Base-by-base conservation (phyloP, 768 basidiomycete genomes). In the Naematelia encephala region DNA sequence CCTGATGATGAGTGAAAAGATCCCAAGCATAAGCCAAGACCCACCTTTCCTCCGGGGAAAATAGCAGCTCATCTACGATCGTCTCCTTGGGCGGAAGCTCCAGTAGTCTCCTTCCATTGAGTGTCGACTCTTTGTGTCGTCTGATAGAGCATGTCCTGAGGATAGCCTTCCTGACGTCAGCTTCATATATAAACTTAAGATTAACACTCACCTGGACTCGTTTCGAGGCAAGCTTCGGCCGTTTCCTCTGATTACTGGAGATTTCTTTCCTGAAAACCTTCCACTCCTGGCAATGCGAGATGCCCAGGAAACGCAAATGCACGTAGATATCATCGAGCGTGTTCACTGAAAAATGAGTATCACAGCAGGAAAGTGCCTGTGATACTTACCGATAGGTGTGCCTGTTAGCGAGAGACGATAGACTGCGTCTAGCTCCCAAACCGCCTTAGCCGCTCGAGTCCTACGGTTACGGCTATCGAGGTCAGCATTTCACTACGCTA, bases 21-120 rank as follows among this genome's bases (percentile, higher is more conserved):
- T 43, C 56, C 13, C 10, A 23, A 39, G 58, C 25, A 29, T 23
- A n/a, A n/a, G n/a, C n/a, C n/a, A n/a, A 88, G n/a, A 88, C 81
- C 1, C 83, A 82, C 11, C 83, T 76, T 61, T 88, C 87, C 67
- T 87, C 86, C 22, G 77, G 61, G 0, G 82, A 78, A 67, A 89
- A 88, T 44, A 82, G 79, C 3, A 87, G 79, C 60, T 80, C 81
- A 28, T 80, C 72, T 1, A 87, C 75, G 0, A 80, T 74, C 5
- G 85, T 75, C 1, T 78, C 78, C 76, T 86, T 87, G 13, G 77
- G 69, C 3, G 86, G 86, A 27, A 89, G 78, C 57, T 85, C 82
- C 44, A 88, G 82, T n/a, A 89, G 77, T 21, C 80, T 82, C 70
- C 84, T 84, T 5, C 87, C 88, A 66, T 87, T 85, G 10, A 90